phyloP scores from a whole-genome alignment of 176 grass and related monocot genomes.

The Triticum aestivum region DNA sequence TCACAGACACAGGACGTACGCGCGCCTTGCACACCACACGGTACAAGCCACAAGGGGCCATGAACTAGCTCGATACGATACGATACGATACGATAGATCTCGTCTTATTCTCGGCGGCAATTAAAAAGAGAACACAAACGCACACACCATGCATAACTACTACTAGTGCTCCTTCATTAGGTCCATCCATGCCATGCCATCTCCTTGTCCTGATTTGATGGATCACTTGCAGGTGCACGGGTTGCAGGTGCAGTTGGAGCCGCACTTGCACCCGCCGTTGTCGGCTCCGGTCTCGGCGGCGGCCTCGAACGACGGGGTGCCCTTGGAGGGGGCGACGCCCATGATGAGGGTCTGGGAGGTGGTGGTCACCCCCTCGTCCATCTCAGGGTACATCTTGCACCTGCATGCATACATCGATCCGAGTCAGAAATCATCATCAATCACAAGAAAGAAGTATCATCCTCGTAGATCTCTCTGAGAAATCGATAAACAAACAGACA shows the following conservation, averaged over 20 bases:
- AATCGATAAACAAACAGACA: too few species aligned
- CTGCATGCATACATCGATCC: constrained; percentile 19
- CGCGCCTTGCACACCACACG: background rate
- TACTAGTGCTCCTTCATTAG: background rate
- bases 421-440: too few species aligned
- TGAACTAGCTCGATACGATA: too few species aligned
- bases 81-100: background rate
- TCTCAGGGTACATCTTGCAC: constrained; percentile 72
- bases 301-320: constrained; percentile 20
- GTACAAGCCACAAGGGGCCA: background rate
- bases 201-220: background rate
- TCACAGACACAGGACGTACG: background rate
- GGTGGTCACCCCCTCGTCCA: constrained; percentile 46
- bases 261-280: constrained; percentile 72
- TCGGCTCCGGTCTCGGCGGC: constrained; percentile 37
- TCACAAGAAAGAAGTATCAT: too few species aligned
- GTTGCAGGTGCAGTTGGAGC: constrained; percentile 56
- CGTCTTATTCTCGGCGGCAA: background rate
- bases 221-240: constrained; percentile 64
- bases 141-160: background rate
- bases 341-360: constrained; percentile 42
- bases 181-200: background rate
- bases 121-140: background rate
- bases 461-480: too few species aligned
- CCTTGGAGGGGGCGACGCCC: constrained; percentile 58